Evolutionary conservation across 2,329 filamentous ascomycete genomes (phyloP).

Genomic region (Tolypocladium capitatum): DNA sequence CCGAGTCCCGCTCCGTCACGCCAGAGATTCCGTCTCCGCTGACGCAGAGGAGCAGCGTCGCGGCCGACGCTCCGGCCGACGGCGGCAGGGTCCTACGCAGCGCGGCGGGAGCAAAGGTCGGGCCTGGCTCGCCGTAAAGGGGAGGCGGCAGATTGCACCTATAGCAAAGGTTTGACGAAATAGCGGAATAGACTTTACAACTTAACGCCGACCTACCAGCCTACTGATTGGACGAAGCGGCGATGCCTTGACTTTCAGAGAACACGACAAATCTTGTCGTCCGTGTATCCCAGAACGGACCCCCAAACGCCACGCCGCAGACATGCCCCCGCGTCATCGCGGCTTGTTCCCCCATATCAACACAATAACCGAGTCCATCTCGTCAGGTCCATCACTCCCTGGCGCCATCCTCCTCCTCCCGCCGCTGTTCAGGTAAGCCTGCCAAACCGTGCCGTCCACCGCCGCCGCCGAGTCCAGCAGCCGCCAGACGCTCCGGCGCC

Average conservation of each 20-base stretch:
- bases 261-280: not conserved
- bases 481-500: slow-evolving; percentile 24
- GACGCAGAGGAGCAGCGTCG: slow-evolving; percentile 30
- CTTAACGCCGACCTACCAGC: no score
- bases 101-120: slow-evolving; percentile 6
- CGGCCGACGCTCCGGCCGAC: slow-evolving; percentile 10
- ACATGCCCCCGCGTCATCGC: not conserved
- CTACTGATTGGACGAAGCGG: not conserved
- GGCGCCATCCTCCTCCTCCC: slow-evolving; percentile 6
- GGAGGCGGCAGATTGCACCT: no score
- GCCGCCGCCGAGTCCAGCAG: slow-evolving; percentile 25
- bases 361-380: slow-evolving; percentile 26
- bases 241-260: not conserved
- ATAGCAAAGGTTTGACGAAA: not conserved
- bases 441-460: slow-evolving; percentile 27
- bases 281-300: not conserved
- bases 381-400: slow-evolving; percentile 10
- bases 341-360: slow-evolving; percentile 23
- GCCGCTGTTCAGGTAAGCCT: slow-evolving; percentile 29
- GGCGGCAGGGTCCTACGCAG: slow-evolving; percentile 11
- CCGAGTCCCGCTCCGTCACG: slow-evolving; percentile 39
- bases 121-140: not conserved
- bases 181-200: not conserved
- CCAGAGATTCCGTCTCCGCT: slow-evolving; percentile 42
- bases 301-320: not conserved